A percentile compares a stretch with the other conserved stretches of the same genome.
These are phyloP conservation scores for Trypanosoma brucei DNA, from an alignment of 208 protist genomes.

Conservation along the genomic window DNA sequence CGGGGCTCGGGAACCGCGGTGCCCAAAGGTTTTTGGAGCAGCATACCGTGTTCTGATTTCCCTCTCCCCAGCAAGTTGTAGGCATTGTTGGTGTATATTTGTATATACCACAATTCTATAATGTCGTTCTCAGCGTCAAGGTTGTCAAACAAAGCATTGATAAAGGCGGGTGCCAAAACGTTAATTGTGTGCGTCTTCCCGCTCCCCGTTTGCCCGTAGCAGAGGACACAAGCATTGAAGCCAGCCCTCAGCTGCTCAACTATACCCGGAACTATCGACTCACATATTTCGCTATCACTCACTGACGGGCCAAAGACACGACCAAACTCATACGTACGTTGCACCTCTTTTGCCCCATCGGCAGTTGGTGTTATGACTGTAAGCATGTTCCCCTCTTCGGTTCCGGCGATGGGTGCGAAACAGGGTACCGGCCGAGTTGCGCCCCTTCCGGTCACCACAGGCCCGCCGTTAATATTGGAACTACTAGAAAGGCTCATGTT, in stretches of 20 bases:
- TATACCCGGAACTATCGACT: slow-evolving; percentile 43
- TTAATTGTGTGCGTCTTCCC: slow-evolving; percentile 65
- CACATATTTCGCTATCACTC: slow-evolving; percentile 50
- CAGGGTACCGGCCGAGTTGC: background rate
- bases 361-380: slow-evolving; percentile 15
- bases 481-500: slow-evolving; percentile 1
- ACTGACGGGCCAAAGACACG: slow-evolving; percentile 45
- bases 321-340: slow-evolving; percentile 53
- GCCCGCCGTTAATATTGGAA: background rate
- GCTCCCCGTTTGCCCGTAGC: slow-evolving; percentile 56
- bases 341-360: slow-evolving; percentile 8
- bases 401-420: slow-evolving; percentile 1
- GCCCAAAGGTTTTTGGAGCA: slow-evolving; percentile 23
- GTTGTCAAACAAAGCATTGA: slow-evolving; percentile 37
- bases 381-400: slow-evolving; percentile 14
- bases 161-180: slow-evolving; percentile 42
- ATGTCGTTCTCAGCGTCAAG: slow-evolving; percentile 42
- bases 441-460: background rate
- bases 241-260: slow-evolving; percentile 47
- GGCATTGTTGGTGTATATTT: slow-evolving; percentile 67
- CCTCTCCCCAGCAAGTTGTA: slow-evolving; percentile 54
- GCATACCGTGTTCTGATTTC: slow-evolving; percentile 15
- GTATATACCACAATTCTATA: slow-evolving; percentile 75
- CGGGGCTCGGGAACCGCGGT: slow-evolving; percentile 38
- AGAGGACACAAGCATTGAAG: slow-evolving; percentile 63